Percentiles rank a stretch among this genome's conserved stretches.
phyloP scores from a whole-genome alignment of 495 filamentous ascomycete genomes.

The Neurospora terricola region DNA sequence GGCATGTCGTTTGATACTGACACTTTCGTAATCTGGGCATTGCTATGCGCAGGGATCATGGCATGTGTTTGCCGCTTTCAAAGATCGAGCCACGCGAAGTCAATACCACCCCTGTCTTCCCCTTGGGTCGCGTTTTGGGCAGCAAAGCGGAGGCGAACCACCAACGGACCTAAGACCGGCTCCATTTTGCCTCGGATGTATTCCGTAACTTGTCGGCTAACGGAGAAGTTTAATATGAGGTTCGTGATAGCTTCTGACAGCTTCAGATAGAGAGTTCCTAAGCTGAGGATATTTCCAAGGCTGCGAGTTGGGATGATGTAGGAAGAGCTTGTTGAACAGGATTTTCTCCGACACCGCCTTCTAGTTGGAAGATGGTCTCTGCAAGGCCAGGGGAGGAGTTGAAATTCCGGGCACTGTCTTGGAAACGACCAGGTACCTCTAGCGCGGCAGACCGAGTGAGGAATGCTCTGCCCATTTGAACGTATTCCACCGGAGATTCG shows the following conservation, averaged over 20 bases:
- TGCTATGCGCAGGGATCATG: background rate
- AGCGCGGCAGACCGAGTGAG: background rate
- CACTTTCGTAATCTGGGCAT: background rate
- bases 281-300: background rate
- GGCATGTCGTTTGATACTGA: background rate
- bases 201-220: background rate
- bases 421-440: background rate
- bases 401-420: background rate
- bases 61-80: background rate
- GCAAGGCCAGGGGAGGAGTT: background rate
- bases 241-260: background rate
- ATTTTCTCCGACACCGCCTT: background rate
- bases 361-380: background rate
- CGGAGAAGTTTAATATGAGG: background rate
- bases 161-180: background rate
- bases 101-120: background rate
- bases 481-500: background rate
- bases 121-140: background rate
- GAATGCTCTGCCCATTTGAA: background rate
- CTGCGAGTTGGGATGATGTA: background rate
- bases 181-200: background rate
- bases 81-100: background rate
- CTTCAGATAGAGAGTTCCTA: background rate
- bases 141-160: background rate
- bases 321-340: background rate